These are phyloP conservation scores for Aschersonia sp. DNA, from an alignment of 2,329 filamentous ascomycete genomes.

Conservation along the genomic window DNA sequence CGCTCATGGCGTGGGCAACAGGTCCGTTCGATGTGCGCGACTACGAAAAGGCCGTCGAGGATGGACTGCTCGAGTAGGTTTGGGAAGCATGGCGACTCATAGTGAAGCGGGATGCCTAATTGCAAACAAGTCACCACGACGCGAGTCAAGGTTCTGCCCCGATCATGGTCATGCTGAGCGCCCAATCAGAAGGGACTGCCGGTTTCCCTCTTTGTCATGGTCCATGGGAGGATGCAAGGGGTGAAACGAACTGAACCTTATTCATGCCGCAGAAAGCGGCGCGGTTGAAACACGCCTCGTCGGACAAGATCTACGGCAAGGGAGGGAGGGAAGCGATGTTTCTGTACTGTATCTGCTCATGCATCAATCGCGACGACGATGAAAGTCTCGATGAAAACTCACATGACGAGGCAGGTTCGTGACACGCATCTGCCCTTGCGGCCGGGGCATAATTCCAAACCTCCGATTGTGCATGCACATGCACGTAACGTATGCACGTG, in stretches of 20 bases:
- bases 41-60: slow-evolving; percentile 49
- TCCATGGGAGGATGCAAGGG: background rate
- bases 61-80: slow-evolving; percentile 6
- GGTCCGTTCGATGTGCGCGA: slow-evolving; percentile 54
- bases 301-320: background rate
- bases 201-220: background rate
- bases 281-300: background rate
- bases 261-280: background rate
- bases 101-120: too few relatives aligned
- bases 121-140: too few relatives aligned
- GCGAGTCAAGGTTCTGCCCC: too few relatives aligned
- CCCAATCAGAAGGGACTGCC: too few relatives aligned
- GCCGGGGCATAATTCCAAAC: too few relatives aligned
- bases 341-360: too few relatives aligned
- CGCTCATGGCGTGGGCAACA: slow-evolving; percentile 63
- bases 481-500: background rate
- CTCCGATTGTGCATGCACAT: too few relatives aligned
- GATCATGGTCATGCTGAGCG: too few relatives aligned
- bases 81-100: too few relatives aligned
- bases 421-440: too few relatives aligned
- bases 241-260: background rate
- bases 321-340: background rate
- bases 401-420: background rate
- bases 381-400: background rate
- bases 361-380: background rate